Base-by-base conservation (phyloP, 2,329 filamentous ascomycete species). In the Talaromyces sp. region DNA sequence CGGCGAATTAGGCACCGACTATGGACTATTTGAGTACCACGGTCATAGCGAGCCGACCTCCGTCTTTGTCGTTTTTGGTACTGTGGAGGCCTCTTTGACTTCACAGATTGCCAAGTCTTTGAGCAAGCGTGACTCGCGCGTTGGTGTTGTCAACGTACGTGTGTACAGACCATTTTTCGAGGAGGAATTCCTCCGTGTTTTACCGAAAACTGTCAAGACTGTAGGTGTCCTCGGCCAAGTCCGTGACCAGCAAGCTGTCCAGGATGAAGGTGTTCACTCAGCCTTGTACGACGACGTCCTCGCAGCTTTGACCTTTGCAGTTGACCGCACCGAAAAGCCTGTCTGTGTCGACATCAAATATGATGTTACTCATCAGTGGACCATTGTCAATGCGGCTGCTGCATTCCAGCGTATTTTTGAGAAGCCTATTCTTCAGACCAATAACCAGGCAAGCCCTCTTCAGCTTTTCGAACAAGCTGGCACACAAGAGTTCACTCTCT, bases 121-220 rank as follows among this genome's bases (percentile, higher is more conserved):
- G 56, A 86, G 90, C 35, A 85, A 86, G 68, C 85, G 89, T 68
- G 93, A 90, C 69, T 85, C 86, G 74, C 92, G 89, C 80, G 86
- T 97, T 67, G 95, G 95, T 72, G 90, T 94, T 45, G 84, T 99
- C 78, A 94, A 92, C 72, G 94, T 98, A 56, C 90, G 95, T 69
- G 85, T 99, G 63, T 99, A 98, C 83, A 88, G 94, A 50, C 95
- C 95, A 17, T 98, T 99, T 74, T 87, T 95, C 37, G 95, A 99
- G 80, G 93, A 97, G 76, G 91, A 92, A 61, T 98, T 99, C 84
- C 82, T 98, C 68, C 88, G 90, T 70, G 86, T 87, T 11, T 85
- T 99, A 33, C 93, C 95, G 39, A 83, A 87, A 70, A 90, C 90
- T 41, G 86, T 89, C 56, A 87, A 87, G 79, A 90, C 86, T 68